Evolutionary conservation across 2,329 filamentous ascomycete species (phyloP).

Genomic region (Neopestalotiopsis rosae): DNA sequence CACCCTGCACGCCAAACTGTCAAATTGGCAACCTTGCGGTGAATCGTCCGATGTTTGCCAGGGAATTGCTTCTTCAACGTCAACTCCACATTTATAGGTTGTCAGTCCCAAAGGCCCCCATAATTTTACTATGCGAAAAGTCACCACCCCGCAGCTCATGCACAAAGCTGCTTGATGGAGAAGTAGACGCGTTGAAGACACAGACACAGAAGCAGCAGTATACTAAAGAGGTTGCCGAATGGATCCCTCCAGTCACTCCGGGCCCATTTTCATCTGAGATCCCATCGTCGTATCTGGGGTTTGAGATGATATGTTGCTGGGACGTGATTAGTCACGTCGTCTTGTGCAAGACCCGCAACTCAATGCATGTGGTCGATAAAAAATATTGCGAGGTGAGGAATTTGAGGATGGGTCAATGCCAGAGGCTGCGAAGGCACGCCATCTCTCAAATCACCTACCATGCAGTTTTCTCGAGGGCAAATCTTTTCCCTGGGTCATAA

Average conservation of each 20-base stretch:
- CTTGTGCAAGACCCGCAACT: background rate
- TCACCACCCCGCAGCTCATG: background rate
- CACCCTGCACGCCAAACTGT: background rate
- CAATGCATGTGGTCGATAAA: background rate
- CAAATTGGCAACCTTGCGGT: background rate
- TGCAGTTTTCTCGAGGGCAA: too few relatives aligned
- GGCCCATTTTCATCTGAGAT: background rate
- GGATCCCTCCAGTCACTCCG: background rate
- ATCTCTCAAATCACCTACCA: background rate
- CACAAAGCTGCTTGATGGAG: background rate
- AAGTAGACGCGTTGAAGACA: background rate
- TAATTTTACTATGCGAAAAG: background rate
- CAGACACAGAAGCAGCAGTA: background rate
- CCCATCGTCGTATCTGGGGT: background rate
- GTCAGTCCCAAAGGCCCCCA: background rate
- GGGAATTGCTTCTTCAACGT: background rate
- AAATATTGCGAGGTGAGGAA: background rate
- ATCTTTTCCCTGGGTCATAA: background rate
- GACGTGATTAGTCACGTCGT: background rate
- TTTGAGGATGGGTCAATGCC: background rate
- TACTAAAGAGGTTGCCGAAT: background rate
- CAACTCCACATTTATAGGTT: conserved; percentile 1
- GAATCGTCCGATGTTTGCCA: background rate
- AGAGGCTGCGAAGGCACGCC: background rate
- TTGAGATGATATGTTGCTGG: background rate